A percentile compares a stretch with the other conserved stretches of the same genome.
These are phyloP conservation scores for Neoconidiobolus thromboides DNA, from an alignment of 371 early-diverging fungal genomes.

Conservation along the genomic window DNA sequence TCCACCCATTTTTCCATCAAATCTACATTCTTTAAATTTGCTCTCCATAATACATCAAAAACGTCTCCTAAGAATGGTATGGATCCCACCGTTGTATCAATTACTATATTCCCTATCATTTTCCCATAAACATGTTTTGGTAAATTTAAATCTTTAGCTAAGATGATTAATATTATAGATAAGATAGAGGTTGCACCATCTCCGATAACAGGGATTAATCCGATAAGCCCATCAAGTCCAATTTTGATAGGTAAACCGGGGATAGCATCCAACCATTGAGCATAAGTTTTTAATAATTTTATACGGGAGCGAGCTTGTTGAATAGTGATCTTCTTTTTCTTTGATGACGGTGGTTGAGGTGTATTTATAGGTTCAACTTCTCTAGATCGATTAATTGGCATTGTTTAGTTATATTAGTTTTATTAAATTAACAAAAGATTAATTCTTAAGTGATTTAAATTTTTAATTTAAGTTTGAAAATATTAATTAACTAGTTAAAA, in stretches of 20 bases:
- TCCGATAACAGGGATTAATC: conserved; percentile 10
- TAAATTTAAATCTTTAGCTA: background rate
- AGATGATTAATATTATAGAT: background rate
- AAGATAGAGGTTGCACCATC: background rate
- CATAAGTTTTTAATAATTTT: background rate
- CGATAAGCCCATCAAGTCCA: conserved; percentile 9
- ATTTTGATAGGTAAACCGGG: conserved; percentile 7
- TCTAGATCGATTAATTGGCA: too few relatives aligned
- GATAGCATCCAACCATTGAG: conserved; percentile 7
- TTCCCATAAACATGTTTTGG: background rate
- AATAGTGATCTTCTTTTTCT: too few relatives aligned
- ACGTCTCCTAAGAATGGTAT: conserved; percentile 9
- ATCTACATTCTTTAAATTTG: conserved; percentile 8
- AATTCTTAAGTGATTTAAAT: too few relatives aligned
- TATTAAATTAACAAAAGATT: too few relatives aligned
- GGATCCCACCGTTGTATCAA: conserved; percentile 7
- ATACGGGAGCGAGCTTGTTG: background rate
- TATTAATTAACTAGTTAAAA: too few relatives aligned
- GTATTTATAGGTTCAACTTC: too few relatives aligned
- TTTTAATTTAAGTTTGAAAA: too few relatives aligned
- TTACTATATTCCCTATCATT: background rate
- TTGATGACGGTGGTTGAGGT: too few relatives aligned
- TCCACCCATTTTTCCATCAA: conserved; percentile 9
- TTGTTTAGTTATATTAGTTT: too few relatives aligned
- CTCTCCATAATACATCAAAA: conserved; percentile 9